Conservation (phyloP, 768 basidiomycete genomes). For the Nidula microcarpa region DNA sequence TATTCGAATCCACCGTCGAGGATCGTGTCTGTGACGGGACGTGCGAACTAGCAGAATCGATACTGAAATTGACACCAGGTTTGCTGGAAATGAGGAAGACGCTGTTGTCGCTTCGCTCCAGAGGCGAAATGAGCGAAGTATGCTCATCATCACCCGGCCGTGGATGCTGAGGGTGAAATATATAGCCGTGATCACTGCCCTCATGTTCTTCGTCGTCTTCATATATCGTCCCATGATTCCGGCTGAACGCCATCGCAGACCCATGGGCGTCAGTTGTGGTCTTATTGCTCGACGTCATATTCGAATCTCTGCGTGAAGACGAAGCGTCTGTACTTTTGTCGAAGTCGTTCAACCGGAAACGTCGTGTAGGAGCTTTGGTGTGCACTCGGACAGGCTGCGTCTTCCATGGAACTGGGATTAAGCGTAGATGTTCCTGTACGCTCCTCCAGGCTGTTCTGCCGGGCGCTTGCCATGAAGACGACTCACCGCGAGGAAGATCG, state of each 20-base stretch:
- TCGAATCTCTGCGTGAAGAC: neutral
- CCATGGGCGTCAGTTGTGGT: neutral
- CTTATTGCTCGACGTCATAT: neutral
- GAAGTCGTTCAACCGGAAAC: constrained; percentile 13
- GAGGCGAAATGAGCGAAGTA: constrained; percentile 8
- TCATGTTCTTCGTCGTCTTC: constrained; percentile 10
- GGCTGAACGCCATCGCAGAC: constrained; percentile 1
- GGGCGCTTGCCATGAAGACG: constrained; percentile 1
- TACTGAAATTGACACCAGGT: constrained; percentile 6
- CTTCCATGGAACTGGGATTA: constrained; percentile 10
- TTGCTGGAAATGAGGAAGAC: constrained; percentile 13
- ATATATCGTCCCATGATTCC: constrained; percentile 8
- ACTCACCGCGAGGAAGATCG: too few species aligned
- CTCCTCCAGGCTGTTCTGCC: constrained; percentile 7
- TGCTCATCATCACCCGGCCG: constrained; percentile 6
- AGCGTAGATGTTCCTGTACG: neutral
- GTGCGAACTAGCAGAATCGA: constrained; percentile 12
- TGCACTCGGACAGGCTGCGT: constrained; percentile 9
- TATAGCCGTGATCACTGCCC: too few species aligned
- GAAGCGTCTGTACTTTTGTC: constrained; percentile 8
- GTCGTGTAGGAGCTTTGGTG: constrained; percentile 3
- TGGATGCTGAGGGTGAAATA: neutral
- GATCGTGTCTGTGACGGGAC: neutral
- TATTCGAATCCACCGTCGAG: constrained; percentile 3
- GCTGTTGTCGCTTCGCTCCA: constrained; percentile 7